Evolutionary conservation across 805 yeast species (phyloP).

Genomic region (Nakazawaea peltata): DNA sequence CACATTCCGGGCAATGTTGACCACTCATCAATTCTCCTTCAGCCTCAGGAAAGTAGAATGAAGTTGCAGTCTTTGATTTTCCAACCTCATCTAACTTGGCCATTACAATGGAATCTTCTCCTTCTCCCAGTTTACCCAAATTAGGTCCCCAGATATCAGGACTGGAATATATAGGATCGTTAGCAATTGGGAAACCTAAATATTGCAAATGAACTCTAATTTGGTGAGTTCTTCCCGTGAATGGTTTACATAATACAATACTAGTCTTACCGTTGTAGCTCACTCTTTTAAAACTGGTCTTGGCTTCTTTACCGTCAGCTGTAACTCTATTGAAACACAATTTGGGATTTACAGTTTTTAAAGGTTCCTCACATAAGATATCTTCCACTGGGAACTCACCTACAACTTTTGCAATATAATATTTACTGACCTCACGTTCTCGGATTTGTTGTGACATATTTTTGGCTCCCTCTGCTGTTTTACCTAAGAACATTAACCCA

Average conservation of each 20-base stretch:
- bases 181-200: slow-evolving; percentile 84
- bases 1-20: slow-evolving; percentile 57
- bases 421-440: slow-evolving; percentile 68
- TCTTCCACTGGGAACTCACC: slow-evolving; percentile 72
- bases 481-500: slow-evolving; percentile 89
- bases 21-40: slow-evolving; percentile 63
- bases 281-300: slow-evolving; percentile 58
- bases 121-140: slow-evolving; percentile 56
- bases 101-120: slow-evolving; percentile 37
- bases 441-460: slow-evolving; percentile 62
- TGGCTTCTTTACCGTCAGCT: slow-evolving; percentile 60
- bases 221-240: slow-evolving; percentile 93
- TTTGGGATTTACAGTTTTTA: slow-evolving; percentile 66
- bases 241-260: slow-evolving; percentile 76
- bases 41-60: slow-evolving; percentile 54
- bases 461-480: slow-evolving; percentile 72
- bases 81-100: slow-evolving; percentile 56
- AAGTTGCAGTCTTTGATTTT: slow-evolving; percentile 55
- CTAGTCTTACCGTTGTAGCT: slow-evolving; percentile 63
- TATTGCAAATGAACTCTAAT: slow-evolving; percentile 88
- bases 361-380: slow-evolving; percentile 55
- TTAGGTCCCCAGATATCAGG: slow-evolving; percentile 69
- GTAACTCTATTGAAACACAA: slow-evolving; percentile 55
- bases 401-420: slow-evolving; percentile 79
- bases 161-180: slow-evolving; percentile 87